Evolutionary conservation across 768 basidiomycete species (phyloP).

Genomic region (Leucocoprinus birnbaumii): DNA sequence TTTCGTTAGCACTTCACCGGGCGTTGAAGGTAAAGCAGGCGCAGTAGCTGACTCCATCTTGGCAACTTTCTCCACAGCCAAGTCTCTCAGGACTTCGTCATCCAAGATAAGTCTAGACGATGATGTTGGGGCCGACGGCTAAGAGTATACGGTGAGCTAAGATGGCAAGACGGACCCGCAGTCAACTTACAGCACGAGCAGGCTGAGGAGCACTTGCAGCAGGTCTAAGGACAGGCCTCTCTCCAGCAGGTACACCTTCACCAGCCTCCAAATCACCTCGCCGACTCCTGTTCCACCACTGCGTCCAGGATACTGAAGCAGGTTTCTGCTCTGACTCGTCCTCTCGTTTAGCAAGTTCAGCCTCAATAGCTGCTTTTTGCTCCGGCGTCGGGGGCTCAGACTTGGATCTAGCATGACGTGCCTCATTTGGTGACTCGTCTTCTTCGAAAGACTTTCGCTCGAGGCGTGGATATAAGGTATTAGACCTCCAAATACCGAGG

Average conservation of each 20-base stretch:
- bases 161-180: neutral
- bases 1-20: neutral
- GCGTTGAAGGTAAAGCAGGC: conserved; percentile 42
- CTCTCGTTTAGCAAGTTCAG: conserved; percentile 9
- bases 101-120: neutral
- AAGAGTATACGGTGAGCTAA: neutral
- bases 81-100: neutral
- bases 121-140: neutral
- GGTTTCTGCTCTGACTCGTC: conserved; percentile 30
- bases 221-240: conserved; percentile 10
- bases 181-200: conserved; percentile 11
- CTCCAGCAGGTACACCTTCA: conserved; percentile 7
- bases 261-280: conserved; percentile 23
- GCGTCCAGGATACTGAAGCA: conserved; percentile 70
- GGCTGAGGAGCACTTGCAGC: conserved; percentile 21
- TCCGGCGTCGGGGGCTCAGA: conserved; percentile 35
- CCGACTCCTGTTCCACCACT: conserved; percentile 78
- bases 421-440: conserved; percentile 15
- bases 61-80: neutral
- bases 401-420: conserved; percentile 27
- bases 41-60: conserved; percentile 22
- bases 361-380: conserved; percentile 7
- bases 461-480: conserved; percentile 27
- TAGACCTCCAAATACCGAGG: conserved; percentile 65
- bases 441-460: conserved; percentile 20